Base-by-base conservation (phyloP, 768 basidiomycete genomes). In the Cytidiella melzeri region DNA sequence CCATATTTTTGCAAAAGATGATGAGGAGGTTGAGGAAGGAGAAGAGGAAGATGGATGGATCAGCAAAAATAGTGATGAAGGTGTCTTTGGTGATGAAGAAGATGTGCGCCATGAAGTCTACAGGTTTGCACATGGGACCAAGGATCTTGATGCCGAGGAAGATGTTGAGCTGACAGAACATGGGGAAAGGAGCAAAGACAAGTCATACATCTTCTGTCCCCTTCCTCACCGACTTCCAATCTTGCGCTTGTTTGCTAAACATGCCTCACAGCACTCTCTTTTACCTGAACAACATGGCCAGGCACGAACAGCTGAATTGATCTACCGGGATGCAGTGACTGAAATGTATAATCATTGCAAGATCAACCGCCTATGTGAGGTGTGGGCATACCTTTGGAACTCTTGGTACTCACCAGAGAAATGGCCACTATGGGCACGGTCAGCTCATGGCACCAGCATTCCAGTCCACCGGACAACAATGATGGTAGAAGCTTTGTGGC, bases 331-430 rank as follows among this genome's bases (percentile, higher is more conserved):
- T 26, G 59, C 64, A 3, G 68, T 70, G 0, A 37, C 50, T 3
- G 67, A 70, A 34, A 69, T 72, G 48, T 65, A 64, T 55, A 51
- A 55, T 18, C 61, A 54, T 41, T 65, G 62, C 39, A 52, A 50
- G 25, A 12, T 38, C 20, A 51, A 62, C 30, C 44, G 54, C 28
- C 58, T 65, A 5, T 37, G 51, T 3, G 57, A 64, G 42, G 59
- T 59, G 21, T 65, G 61, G 62, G 64, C 61, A 4, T 64, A 65
- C 50, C 21, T 65, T 24, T 65, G 64, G 61, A 63, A 60, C 39
- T 48, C 51, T 6, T 65, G 65, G 65, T 67, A 64, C 52, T 49
- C 46, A 9, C 58, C 53, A 18, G 43, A 56, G 5, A 60, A 58
- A 40, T 67, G 65, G 64, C 24, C 15, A 9, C 53, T 64, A 13